These are phyloP conservation scores for Rhizopogon sp. DNA, from an alignment of 768 basidiomycete species.

Conservation along the genomic window DNA sequence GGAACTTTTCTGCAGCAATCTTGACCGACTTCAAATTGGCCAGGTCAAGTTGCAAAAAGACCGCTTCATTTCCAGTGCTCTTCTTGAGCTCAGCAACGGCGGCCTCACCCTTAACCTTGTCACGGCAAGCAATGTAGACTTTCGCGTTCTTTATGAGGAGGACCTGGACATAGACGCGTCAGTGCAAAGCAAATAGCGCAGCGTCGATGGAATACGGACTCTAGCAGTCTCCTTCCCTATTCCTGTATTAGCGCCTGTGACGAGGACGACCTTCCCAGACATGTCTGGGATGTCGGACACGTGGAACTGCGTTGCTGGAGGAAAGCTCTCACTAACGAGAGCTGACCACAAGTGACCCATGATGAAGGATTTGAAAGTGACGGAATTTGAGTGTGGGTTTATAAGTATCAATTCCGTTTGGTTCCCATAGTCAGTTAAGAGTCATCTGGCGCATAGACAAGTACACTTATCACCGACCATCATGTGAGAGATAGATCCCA, in stretches of 20 bases:
- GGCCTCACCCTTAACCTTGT: constrained; percentile 28
- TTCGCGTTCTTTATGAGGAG: constrained; percentile 43
- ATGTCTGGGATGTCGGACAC: constrained; percentile 28
- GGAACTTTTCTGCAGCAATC: constrained; percentile 34
- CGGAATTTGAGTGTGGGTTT: no score
- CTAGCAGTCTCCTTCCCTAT: constrained; percentile 40
- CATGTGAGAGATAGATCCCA: no score
- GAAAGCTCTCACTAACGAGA: constrained; percentile 9
- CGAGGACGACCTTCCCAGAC: constrained; percentile 26
- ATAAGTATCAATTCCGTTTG: no score
- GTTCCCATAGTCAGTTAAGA: no score
- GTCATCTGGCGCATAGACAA: no score
- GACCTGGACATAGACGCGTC: constrained; percentile 17
- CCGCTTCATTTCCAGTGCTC: constrained; percentile 37
- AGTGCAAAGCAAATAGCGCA: no score
- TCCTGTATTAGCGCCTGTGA: constrained; percentile 46
- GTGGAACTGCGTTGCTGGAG: constrained; percentile 17
- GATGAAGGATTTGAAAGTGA: no score
- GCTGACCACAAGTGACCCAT: constrained; percentile 7
- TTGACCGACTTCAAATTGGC: constrained; percentile 39
- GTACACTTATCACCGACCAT: no score
- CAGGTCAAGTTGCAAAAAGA: constrained; percentile 40
- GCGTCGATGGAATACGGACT: neutral
- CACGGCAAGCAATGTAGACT: constrained; percentile 45
- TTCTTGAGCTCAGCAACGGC: constrained; percentile 37